Base-by-base conservation (phyloP, 2,329 filamentous ascomycete species). In the Hypoxylon rubiginosum region DNA sequence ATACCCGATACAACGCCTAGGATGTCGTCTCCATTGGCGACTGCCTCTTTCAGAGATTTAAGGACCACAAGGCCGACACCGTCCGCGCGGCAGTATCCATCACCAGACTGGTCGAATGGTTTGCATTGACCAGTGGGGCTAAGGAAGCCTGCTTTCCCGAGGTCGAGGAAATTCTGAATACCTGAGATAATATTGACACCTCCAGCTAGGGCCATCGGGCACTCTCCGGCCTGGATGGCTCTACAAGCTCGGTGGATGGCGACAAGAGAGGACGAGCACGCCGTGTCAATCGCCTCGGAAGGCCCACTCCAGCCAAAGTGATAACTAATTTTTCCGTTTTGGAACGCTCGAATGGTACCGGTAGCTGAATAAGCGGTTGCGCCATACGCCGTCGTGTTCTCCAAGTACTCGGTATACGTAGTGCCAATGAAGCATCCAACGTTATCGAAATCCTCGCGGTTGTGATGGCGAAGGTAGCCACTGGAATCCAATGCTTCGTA, bases 41-140 rank as follows among this genome's bases (percentile, higher is more conserved):
- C 21, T 0, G 86, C 86, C 8, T 78, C 71, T 0, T 77, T 75
- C 0, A 86, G 68, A 1, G 73, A 78, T 75, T 88, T 88, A 0
- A 88, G 64, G 1, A 86, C 70, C 0, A 88, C 69, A 0, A 76
- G 68, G 0, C 71, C 82, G 2, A 80, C 71, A 0, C 82, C 86
- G 52, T 89, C 86, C 0, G 80, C 85, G 2, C 85, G 77, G 10
- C 81, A 85, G 64, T 87, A 88, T 0, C 86, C 86, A 62, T 85
- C 80, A 0, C 81, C 84, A 1, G 70, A 65, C 0, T 73, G 64
- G 56, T 84, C 82, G 53, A 79, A 82, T 1, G 74, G 72, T 48
- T 77, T 72, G 46, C 67, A 75, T 9, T 67, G 69, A 2, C 73
- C 72, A 2, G 69, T 72, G 1, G 73, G 66, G 46, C 71, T 75